Evolutionary conservation across 257 asterid species (phyloP).

Genomic region (Solanum lycopersicoides): DNA sequence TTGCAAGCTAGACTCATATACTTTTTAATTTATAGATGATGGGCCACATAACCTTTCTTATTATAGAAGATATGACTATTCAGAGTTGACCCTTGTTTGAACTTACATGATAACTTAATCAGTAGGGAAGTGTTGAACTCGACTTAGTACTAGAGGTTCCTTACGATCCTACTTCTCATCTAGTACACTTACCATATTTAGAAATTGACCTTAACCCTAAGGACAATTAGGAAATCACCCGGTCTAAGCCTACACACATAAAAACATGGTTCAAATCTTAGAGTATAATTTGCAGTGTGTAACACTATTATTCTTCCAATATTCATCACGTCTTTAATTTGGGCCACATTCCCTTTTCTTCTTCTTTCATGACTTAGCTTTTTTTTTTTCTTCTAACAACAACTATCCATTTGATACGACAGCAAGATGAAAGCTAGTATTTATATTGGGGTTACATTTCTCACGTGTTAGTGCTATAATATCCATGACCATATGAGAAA

Average conservation of each 20-base stretch:
- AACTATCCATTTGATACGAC: too few species aligned
- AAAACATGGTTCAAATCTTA: too few species aligned
- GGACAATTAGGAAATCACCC: background rate
- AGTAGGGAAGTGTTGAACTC: background rate
- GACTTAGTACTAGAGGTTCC: background rate
- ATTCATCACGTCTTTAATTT: background rate
- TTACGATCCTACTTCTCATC: background rate
- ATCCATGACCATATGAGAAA: conserved; percentile 8
- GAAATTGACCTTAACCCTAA: background rate
- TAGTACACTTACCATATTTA: background rate
- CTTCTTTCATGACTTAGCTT: background rate
- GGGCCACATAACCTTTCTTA: background rate
- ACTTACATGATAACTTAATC: background rate
- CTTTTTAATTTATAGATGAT: background rate
- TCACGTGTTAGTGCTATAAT: conserved; percentile 9
- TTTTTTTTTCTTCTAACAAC: background rate
- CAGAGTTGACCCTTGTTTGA: background rate
- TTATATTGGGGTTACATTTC: background rate
- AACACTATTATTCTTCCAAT: background rate
- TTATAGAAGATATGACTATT: background rate
- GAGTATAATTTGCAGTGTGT: background rate
- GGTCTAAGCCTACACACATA: background rate
- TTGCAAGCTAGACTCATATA: too few species aligned
- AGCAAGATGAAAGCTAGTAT: background rate
- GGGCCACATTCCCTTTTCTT: background rate